These are phyloP conservation scores for Phytopythium aichiense DNA, from an alignment of 352 stramenopile species.

Conservation along the genomic window DNA sequence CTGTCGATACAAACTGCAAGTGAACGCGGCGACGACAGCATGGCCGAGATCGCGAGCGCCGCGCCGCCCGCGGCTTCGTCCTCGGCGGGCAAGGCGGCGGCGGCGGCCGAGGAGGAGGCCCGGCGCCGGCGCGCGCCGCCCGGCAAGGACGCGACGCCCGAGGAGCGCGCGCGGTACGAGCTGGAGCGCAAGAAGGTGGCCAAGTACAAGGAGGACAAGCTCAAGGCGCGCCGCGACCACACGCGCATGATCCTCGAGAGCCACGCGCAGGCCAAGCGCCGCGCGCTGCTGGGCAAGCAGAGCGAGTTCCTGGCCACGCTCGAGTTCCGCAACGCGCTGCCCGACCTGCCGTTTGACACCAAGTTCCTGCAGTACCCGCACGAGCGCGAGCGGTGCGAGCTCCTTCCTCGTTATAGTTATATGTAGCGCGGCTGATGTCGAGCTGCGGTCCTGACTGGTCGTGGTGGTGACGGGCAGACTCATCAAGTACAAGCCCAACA, in stretches of 20 bases:
- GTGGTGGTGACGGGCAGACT: slow-evolving; percentile 24
- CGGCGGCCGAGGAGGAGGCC: slow-evolving; percentile 25
- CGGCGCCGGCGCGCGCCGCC: slow-evolving; percentile 41
- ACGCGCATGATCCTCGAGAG: slow-evolving; percentile 86
- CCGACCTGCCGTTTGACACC: slow-evolving; percentile 81
- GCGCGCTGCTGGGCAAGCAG: slow-evolving; percentile 74
- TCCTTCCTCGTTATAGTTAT: not conserved
- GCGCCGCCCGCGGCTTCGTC: not conserved
- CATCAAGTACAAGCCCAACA: slow-evolving; percentile 87
- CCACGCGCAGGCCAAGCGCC: slow-evolving; percentile 79
- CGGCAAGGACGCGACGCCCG: slow-evolving; percentile 45
- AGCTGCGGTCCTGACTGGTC: slow-evolving; percentile 5
- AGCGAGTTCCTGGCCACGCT: slow-evolving; percentile 79
- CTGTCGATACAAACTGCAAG: not conserved
- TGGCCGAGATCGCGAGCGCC: slow-evolving; percentile 6
- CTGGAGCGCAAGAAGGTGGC: slow-evolving; percentile 84
- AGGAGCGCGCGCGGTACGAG: slow-evolving; percentile 77
- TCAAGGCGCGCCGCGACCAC: slow-evolving; percentile 80
- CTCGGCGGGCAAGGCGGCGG: slow-evolving; percentile 6
- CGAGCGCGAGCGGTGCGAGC: slow-evolving; percentile 57
- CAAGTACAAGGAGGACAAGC: slow-evolving; percentile 89
- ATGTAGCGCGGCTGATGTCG: not conserved
- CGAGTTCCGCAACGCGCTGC: slow-evolving; percentile 80
- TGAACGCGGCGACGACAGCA: not conserved
- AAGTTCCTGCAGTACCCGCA: slow-evolving; percentile 86